These are phyloP conservation scores for Pleurotus ostreatus DNA, from an alignment of 768 basidiomycete genomes.

Conservation along the genomic window DNA sequence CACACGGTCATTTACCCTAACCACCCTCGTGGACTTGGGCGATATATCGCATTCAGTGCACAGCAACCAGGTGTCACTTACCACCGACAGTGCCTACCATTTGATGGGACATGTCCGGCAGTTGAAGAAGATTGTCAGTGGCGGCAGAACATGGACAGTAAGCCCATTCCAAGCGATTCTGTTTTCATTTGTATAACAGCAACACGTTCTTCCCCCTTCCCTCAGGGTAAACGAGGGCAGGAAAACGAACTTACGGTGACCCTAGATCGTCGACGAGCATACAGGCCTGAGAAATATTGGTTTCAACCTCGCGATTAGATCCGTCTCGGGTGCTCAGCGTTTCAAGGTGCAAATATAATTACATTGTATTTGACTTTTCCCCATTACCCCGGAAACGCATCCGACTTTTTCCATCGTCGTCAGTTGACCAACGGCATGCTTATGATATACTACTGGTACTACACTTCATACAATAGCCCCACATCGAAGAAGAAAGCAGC, in stretches of 20 bases:
- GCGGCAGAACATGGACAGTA: constrained; percentile 53
- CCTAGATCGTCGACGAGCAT: constrained; percentile 26
- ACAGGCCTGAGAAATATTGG: constrained; percentile 29
- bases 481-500: not conserved
- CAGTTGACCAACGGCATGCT: constrained; percentile 14
- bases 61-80: constrained; percentile 33
- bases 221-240: constrained; percentile 7
- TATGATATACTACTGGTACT: constrained; percentile 21
- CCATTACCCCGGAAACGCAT: constrained; percentile 2
- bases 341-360: not conserved
- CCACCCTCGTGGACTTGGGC: constrained; percentile 42
- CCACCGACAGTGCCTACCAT: constrained; percentile 28
- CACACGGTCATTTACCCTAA: constrained; percentile 30
- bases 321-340: not conserved
- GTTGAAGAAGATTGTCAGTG: constrained; percentile 44
- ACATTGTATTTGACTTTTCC: not conserved
- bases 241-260: constrained; percentile 17
- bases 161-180: not conserved
- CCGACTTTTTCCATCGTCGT: constrained; percentile 14
- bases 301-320: constrained; percentile 30
- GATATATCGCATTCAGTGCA: constrained; percentile 32
- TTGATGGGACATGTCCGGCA: constrained; percentile 37
- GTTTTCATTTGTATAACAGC: too few relatives aligned
- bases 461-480: not conserved
- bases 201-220: not conserved